Evolutionary conservation across 139 green algal species (phyloP).

Genomic region (Volvox reticuliferus): DNA sequence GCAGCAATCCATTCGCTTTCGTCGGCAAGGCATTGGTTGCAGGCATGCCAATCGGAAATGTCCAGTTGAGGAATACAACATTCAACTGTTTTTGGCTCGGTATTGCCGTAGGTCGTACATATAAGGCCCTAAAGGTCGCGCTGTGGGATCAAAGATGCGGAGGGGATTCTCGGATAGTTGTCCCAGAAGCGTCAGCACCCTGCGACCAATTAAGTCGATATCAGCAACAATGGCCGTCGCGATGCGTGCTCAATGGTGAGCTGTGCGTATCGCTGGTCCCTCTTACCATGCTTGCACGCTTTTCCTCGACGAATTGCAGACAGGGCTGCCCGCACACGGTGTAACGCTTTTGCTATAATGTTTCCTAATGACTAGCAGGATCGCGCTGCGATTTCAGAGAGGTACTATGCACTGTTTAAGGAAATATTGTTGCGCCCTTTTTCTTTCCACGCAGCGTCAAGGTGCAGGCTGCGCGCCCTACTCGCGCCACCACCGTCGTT

Average conservation of each 20-base stretch:
- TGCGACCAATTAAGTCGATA: slow-evolving; percentile 2
- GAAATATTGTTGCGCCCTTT: neutral
- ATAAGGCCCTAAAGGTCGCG: neutral
- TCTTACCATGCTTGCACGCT: slow-evolving; percentile 1
- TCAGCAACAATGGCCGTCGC: slow-evolving; percentile 33
- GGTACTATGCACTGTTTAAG: neutral
- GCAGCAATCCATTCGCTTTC: too few species aligned
- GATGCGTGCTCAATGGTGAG: slow-evolving; percentile 39
- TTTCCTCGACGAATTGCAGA: neutral
- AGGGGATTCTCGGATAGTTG: neutral
- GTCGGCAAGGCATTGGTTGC: too few species aligned
- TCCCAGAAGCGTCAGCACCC: neutral
- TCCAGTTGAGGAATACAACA: too few species aligned
- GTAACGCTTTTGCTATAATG: neutral
- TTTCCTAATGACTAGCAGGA: neutral
- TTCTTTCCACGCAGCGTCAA: slow-evolving; percentile 36
- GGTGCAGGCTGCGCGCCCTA: slow-evolving; percentile 42
- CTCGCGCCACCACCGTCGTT: slow-evolving; percentile 43
- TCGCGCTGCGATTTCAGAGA: neutral
- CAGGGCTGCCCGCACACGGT: neutral
- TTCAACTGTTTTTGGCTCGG: too few species aligned
- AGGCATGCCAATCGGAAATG: too few species aligned
- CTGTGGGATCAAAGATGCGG: neutral
- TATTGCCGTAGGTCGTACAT: neutral
- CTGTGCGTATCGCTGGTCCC: neutral